Percentiles rank a stretch among this genome's conserved stretches.
Conservation (phyloP, 495 filamentous ascomycete genomes). For the Penicillium cosmopolitanum region DNA sequence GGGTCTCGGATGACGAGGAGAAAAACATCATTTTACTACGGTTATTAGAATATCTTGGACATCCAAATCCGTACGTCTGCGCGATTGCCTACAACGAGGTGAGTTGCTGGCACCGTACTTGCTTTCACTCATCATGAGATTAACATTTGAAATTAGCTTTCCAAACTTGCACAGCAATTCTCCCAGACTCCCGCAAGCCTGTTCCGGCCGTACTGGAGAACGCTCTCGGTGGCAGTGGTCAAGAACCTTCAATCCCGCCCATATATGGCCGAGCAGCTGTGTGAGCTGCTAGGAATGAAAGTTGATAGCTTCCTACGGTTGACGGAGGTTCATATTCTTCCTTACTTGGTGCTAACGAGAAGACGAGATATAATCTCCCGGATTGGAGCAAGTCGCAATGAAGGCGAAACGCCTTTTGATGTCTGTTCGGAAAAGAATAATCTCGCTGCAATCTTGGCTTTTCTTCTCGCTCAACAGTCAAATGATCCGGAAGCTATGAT, state of each 20-base stretch:
- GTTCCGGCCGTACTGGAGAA: constrained; percentile 86
- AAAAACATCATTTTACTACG: constrained; percentile 82
- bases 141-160: constrained; percentile 45
- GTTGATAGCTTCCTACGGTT: constrained; percentile 72
- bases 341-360: constrained; percentile 79
- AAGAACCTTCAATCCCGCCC: constrained; percentile 80
- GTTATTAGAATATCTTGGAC: constrained; percentile 83
- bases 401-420: constrained; percentile 57
- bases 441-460: constrained; percentile 75
- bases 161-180: constrained; percentile 65
- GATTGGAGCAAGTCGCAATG: constrained; percentile 74
- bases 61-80: constrained; percentile 77
- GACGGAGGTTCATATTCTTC: constrained; percentile 81
- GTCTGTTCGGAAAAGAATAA: constrained; percentile 70
- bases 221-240: constrained; percentile 74
- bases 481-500: constrained; percentile 67
- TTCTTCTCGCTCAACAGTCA: constrained; percentile 73
- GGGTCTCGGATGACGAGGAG: constrained; percentile 72
- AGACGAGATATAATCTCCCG: constrained; percentile 76
- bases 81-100: constrained; percentile 82
- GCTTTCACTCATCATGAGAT: constrained; percentile 2
- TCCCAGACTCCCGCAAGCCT: constrained; percentile 63
- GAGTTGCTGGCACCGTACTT: constrained; percentile 20
- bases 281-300: constrained; percentile 74
- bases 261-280: constrained; percentile 77